phyloP scores from a whole-genome alignment of 192 early-diverging fungal genomes.

The Backusella macrospora region DNA sequence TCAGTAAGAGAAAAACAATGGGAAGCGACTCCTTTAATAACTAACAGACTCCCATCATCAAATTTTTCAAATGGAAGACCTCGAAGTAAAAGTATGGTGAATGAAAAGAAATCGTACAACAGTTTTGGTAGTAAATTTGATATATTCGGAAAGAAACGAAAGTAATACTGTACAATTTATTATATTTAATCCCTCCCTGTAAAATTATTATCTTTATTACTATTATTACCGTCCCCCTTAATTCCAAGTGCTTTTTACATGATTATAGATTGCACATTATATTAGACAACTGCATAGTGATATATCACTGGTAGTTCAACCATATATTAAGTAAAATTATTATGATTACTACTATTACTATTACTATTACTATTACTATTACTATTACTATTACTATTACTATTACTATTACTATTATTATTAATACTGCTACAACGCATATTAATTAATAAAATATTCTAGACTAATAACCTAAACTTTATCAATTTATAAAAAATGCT shows the following conservation, averaged over 20 bases:
- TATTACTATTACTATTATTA: too few species aligned
- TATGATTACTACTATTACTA: too few species aligned
- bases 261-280: not conserved
- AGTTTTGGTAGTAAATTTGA: slow-evolving; percentile 6
- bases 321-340: too few species aligned
- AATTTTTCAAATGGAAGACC: not conserved
- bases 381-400: too few species aligned
- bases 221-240: not conserved
- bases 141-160: not conserved
- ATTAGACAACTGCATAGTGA: too few species aligned
- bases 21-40: not conserved
- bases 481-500: too few species aligned
- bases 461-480: too few species aligned
- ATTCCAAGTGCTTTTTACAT: not conserved
- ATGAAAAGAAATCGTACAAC: not conserved
- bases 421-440: too few species aligned
- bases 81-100: slow-evolving; percentile 6
- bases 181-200: not conserved
- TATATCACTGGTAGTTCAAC: too few species aligned
- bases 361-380: too few species aligned
- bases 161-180: not conserved
- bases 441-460: too few species aligned
- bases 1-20: not conserved
- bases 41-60: not conserved
- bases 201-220: not conserved